phyloP scores from a whole-genome alignment of 257 asterid genomes.

The Jacaranda mimosifolia region DNA sequence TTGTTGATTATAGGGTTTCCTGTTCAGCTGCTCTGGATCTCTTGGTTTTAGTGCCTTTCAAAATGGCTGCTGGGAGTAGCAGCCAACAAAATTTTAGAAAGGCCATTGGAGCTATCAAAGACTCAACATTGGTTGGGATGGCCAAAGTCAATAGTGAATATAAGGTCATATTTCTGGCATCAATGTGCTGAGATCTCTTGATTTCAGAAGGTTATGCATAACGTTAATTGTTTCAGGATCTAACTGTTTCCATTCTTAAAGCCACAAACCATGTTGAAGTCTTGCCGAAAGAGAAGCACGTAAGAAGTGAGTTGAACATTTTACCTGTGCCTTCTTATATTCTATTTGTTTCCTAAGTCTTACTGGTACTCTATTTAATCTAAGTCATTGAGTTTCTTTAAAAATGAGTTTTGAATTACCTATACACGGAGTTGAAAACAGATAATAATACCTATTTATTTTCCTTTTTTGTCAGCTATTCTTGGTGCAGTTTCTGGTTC shows the following conservation, averaged over 20 bases:
- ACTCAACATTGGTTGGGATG: slow-evolving; percentile 77
- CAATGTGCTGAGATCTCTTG: slow-evolving; percentile 16
- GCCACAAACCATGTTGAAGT: slow-evolving; percentile 81
- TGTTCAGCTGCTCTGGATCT: slow-evolving; percentile 27
- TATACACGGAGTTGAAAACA: slow-evolving; percentile 17
- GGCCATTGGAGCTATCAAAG: slow-evolving; percentile 76
- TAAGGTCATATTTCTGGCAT: slow-evolving; percentile 55
- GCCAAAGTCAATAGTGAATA: slow-evolving; percentile 78
- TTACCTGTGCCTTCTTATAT: neutral
- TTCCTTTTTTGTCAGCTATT: slow-evolving; percentile 55
- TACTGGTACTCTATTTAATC: neutral
- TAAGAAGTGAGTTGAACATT: slow-evolving; percentile 62
- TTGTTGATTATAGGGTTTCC: slow-evolving; percentile 39
- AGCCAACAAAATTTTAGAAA: slow-evolving; percentile 63
- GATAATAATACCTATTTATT: neutral
- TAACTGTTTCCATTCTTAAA: slow-evolving; percentile 76
- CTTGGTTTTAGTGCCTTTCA: slow-evolving; percentile 17
- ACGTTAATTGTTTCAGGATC: slow-evolving; percentile 52
- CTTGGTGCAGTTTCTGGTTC: slow-evolving; percentile 71
- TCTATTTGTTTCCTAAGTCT: slow-evolving; percentile 17
- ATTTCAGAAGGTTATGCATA: slow-evolving; percentile 1
- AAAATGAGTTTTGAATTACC: slow-evolving; percentile 21
- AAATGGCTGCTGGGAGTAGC: slow-evolving; percentile 68
- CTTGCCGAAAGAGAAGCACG: slow-evolving; percentile 85
- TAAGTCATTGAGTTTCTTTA: neutral